Base-by-base conservation (phyloP, 495 filamentous ascomycete species). In the Talaromyces nanjingensis region DNA sequence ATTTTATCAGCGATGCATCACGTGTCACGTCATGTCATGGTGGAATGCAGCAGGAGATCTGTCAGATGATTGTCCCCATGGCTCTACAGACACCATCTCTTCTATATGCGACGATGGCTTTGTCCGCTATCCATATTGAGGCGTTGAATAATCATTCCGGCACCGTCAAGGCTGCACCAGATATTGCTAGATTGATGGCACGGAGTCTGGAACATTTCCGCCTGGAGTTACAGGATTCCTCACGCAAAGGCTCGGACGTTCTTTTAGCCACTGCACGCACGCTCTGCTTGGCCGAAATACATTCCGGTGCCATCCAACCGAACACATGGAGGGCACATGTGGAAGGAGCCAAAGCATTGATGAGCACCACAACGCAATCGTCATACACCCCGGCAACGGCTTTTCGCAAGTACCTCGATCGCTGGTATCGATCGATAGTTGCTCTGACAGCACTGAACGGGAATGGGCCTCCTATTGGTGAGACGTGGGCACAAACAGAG, bases 301-400 rank as follows among this genome's bases (percentile, higher is more conserved):
- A 80, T 63, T 80, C 78, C 0, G 78, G 78, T 0, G 78, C 78
- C 12, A 74, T 80, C 27, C 70, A 80, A 53, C 78, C 78, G 0
- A 75, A 80, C 54, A 78, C 78, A 20, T 80, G 78, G 78, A 70
- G 78, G 45, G 78, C 77, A 12, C 78, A 80, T 68, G 75, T 80
- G 24, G 78, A 78, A 53, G 78, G 78, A 8, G 77, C 78, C 27
- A 70, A 72, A 58, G 78, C 74, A 2, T 66, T 80, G 63, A 80
- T 80, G 78, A 65, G 20, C 22, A 60, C 52, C 18, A 49, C 22
- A 9, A 20, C 72, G 4, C 65, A 68, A 55, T 71, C 73, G 4
- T n/a, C 60, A 12, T 0, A 29, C 22, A 54, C 45, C 14, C 68
- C 72, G 8, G 59, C 60, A 9, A 74, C 75, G 18, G 74, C 76